These are phyloP conservation scores for Torrubiellomyces zombiae DNA, from an alignment of 2,329 filamentous ascomycete species.

Conservation along the genomic window DNA sequence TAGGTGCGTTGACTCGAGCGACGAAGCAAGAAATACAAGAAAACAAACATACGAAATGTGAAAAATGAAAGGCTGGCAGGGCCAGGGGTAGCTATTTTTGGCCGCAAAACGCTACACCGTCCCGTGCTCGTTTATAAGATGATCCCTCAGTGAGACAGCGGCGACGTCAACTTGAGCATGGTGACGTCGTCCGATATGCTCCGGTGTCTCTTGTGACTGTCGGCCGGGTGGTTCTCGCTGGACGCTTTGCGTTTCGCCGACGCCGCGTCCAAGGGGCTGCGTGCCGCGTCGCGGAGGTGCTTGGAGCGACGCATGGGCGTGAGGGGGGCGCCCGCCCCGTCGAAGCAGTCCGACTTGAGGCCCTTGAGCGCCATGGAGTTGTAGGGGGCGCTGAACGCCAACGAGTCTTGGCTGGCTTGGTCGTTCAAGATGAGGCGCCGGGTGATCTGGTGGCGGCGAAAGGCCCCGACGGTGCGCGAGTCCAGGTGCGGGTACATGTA, in stretches of 20 bases:
- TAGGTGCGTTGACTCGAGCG: too few relatives aligned
- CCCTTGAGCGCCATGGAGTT: slow-evolving; percentile 43
- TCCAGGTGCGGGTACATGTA: slow-evolving; percentile 42
- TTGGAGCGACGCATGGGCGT: slow-evolving; percentile 48
- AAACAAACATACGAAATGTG: too few relatives aligned
- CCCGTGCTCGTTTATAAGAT: too few relatives aligned
- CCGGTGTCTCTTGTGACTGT: slow-evolving; percentile 37
- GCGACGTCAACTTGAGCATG: too few relatives aligned
- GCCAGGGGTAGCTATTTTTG: too few relatives aligned
- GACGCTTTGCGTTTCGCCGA: slow-evolving; percentile 41
- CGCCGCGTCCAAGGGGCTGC: slow-evolving; percentile 31
- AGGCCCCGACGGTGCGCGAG: slow-evolving; percentile 55
- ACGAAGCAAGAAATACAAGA: too few relatives aligned
- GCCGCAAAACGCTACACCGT: too few relatives aligned
- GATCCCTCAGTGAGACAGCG: too few relatives aligned
- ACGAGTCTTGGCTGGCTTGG: slow-evolving; percentile 43
- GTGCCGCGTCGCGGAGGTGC: slow-evolving; percentile 23
- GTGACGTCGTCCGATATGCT: slow-evolving; percentile 44
- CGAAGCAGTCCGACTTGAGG: slow-evolving; percentile 48
- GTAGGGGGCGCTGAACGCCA: slow-evolving; percentile 44
- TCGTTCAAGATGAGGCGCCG: slow-evolving; percentile 43
- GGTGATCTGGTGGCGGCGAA: slow-evolving; percentile 52
- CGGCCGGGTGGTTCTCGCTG: slow-evolving; percentile 20
- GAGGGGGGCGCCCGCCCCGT: slow-evolving; percentile 49
- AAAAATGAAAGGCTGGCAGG: too few relatives aligned